phyloP scores from a whole-genome alignment of 805 yeast genomes.

The Candida parachauliodes region DNA sequence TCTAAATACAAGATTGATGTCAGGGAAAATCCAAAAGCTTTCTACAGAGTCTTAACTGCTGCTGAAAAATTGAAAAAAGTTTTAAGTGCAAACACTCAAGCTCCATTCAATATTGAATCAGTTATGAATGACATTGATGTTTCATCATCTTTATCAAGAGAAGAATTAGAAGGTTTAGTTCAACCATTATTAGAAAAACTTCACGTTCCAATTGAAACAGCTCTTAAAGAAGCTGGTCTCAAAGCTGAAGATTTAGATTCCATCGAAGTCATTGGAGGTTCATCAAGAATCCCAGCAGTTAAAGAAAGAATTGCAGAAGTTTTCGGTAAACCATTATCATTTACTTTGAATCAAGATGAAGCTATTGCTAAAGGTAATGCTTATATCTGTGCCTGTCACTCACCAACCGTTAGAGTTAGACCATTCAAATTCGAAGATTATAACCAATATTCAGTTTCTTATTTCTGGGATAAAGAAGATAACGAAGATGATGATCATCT shows the following conservation, averaged over 20 bases:
- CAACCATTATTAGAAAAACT: slow-evolving; percentile 77
- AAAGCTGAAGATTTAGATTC: slow-evolving; percentile 74
- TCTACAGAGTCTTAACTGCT: slow-evolving; percentile 85
- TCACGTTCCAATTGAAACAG: slow-evolving; percentile 72
- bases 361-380: slow-evolving; percentile 99
- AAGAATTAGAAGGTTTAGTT: slow-evolving; percentile 87
- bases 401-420: slow-evolving; percentile 97
- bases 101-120: slow-evolving; percentile 93
- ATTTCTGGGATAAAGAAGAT: slow-evolving; percentile 89
- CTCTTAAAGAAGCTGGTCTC: slow-evolving; percentile 77
- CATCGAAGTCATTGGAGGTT: slow-evolving; percentile 96
- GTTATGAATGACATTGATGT: slow-evolving; percentile 97
- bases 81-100: slow-evolving; percentile 89
- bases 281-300: slow-evolving; percentile 94
- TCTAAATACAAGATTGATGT: slow-evolving; percentile 91
- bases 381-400: slow-evolving; percentile 97
- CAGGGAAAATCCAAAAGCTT: slow-evolving; percentile 88
- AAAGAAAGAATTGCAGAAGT: slow-evolving; percentile 76
- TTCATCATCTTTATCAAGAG: slow-evolving; percentile 82
- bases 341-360: slow-evolving; percentile 98
- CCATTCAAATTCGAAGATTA: slow-evolving; percentile 97
- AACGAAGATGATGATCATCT: slow-evolving; percentile 91
- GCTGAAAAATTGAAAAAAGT: slow-evolving; percentile 94
- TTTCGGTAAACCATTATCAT: slow-evolving; percentile 82
- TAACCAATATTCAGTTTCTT: slow-evolving; percentile 88